Conservation (phyloP, 257 asterid genomes). For the Przewalskia tangutica region DNA sequence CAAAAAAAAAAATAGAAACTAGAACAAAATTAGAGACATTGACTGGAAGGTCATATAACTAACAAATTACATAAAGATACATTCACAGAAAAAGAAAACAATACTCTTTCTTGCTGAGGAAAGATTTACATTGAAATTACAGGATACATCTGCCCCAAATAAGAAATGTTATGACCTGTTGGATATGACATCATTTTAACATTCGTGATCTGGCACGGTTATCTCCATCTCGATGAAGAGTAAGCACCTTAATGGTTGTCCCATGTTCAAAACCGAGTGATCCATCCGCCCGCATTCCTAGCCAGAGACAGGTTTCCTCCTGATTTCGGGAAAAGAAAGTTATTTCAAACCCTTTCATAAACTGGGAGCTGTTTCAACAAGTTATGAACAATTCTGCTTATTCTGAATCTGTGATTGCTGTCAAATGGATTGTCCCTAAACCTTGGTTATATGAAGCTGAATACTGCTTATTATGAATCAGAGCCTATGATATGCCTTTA, state of each 20-base stretch:
- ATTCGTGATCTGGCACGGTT: not conserved
- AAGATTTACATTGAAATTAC: not conserved
- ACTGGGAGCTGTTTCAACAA: not conserved
- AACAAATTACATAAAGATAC: too few relatives aligned
- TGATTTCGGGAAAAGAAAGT: not conserved
- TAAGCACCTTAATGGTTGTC: not conserved
- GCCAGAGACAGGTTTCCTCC: not conserved
- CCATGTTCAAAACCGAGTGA: not conserved
- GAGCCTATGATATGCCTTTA: too few relatives aligned
- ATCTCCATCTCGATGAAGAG: not conserved
- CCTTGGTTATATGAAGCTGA: too few relatives aligned
- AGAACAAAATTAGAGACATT: too few relatives aligned
- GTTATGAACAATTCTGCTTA: too few relatives aligned
- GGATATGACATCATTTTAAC: not conserved
- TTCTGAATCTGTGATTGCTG: too few relatives aligned
- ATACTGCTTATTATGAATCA: too few relatives aligned
- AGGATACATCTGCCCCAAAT: not conserved
- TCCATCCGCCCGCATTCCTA: not conserved
- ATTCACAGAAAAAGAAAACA: too few relatives aligned
- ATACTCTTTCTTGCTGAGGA: not conserved
- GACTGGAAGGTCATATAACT: too few relatives aligned
- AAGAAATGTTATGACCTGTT: not conserved
- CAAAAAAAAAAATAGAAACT: too few relatives aligned
- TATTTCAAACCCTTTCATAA: not conserved
- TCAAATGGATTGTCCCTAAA: too few relatives aligned